Evolutionary conservation across 2,329 filamentous ascomycete species (phyloP), one percentile per base, ranked within the genome.

Genomic region (Colletotrichum musae): DNA sequence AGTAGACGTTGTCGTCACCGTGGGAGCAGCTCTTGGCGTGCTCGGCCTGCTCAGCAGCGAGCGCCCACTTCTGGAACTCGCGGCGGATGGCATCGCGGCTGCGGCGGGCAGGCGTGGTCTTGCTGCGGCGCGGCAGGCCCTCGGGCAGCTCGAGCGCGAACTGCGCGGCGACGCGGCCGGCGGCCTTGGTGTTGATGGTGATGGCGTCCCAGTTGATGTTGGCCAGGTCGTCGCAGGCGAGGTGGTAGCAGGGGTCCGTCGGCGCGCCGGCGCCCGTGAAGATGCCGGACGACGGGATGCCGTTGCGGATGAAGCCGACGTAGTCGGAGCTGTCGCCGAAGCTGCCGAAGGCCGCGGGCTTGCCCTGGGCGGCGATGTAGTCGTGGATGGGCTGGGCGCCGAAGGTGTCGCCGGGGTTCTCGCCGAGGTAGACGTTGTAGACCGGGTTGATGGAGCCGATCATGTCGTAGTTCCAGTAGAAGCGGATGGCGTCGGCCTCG

Each of bases 381-480:
- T 80, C 77, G 64, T 75, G 61, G 21, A 84, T 73, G 43, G 75
- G 73, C 41, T 76, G 61, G 32, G 80, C 80, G 32, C 80, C 82
- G 47, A 76, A 70, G 51, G 75, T 71, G 71, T 85, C 80, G 9
- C 76, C 82, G 41, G 71, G 67, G 32, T 77, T 78, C 70, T 80
- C 79, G 51, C 80, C 75, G n/a, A 78, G 77, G 63, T 84, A 82
- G 7, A 85, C 78, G 61, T 73, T 75, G 73, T 79, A 85, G 48
- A 74, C 71, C 12, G 83, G 80, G n/a, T 75, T 73, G 4, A 78
- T 77, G 16, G 82, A 84, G n/a, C 80, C 83, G 64, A 92, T 90
- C 91, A 93, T 93, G 79, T 93, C 91, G 74, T 91, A 92, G 81
- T 93, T 91, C 76, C 92, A 87, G 81, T 92, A 91, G 39, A 92